Conservation (phyloP, 257 asterid genomes). For the Asclepias syriaca region DNA sequence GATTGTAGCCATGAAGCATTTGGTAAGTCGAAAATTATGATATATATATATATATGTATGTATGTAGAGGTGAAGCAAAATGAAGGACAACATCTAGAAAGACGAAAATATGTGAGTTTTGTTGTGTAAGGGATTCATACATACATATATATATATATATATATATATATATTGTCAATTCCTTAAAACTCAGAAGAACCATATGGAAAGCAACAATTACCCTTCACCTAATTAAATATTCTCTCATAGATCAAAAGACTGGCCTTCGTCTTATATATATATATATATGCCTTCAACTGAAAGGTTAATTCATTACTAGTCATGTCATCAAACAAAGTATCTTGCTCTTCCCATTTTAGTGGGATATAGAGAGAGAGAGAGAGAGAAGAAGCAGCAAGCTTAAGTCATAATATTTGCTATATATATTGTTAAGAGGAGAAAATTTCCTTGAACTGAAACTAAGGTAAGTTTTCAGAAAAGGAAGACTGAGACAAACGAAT, state of each 20-base stretch:
- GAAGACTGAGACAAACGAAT: not conserved
- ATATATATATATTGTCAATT: slow-evolving; percentile 6
- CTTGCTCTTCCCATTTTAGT: not conserved
- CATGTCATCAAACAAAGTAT: no score
- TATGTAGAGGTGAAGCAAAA: slow-evolving; percentile 34
- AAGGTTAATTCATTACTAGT: not conserved
- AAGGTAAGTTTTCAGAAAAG: not conserved
- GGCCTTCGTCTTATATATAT: not conserved
- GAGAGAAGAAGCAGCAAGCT: not conserved
- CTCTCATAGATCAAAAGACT: no score
- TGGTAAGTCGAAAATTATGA: not conserved
- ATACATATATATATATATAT: no score
- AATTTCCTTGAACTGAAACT: no score
- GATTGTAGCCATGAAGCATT: not conserved
- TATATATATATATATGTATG: not conserved
- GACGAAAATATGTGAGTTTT: slow-evolving; percentile 7
- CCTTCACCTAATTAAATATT: slow-evolving; percentile 25
- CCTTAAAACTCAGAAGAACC: slow-evolving; percentile 29
- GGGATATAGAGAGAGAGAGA: not conserved
- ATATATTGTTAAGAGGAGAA: no score
- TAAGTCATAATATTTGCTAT: not conserved
- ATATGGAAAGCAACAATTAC: slow-evolving; percentile 52
- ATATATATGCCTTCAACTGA: not conserved
- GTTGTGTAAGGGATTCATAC: slow-evolving; percentile 13
- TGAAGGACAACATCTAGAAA: slow-evolving; percentile 36